These are phyloP conservation scores for Ophiostoma montium DNA, from an alignment of 2,329 filamentous ascomycete genomes.

Conservation along the genomic window DNA sequence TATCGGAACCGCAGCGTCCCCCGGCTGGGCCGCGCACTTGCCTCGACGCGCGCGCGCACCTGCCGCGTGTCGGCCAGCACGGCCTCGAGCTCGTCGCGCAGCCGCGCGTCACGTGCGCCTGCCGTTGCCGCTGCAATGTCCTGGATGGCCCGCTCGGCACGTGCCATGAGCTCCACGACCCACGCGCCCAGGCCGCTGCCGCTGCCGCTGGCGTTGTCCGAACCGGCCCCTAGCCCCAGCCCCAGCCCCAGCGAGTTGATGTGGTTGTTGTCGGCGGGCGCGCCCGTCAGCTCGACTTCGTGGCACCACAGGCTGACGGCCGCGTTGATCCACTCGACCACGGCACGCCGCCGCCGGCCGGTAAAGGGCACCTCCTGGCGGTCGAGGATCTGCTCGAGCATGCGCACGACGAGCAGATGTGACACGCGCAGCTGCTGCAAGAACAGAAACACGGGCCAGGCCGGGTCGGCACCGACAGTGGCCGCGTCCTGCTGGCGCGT, in stretches of 20 bases:
- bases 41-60: constrained; percentile 15
- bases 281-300: constrained; percentile 32
- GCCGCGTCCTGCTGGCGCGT: constrained; percentile 42
- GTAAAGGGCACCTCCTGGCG: constrained; percentile 46
- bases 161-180: constrained; percentile 34
- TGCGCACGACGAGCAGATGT: constrained; percentile 39
- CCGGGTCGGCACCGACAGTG: constrained; percentile 40
- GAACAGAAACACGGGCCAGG: constrained; percentile 44
- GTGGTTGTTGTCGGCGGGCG: constrained; percentile 17
- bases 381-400: constrained; percentile 43
- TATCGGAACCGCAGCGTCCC: constrained; percentile 10
- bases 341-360: constrained; percentile 31
- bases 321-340: constrained; percentile 41
- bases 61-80: constrained; percentile 13
- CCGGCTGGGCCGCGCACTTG: constrained; percentile 10
- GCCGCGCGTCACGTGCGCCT: constrained; percentile 18
- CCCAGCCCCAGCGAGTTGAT: not conserved
- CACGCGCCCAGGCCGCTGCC: constrained; percentile 25
- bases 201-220: no score
- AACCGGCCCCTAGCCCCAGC: no score
- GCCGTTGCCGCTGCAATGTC: constrained; percentile 22
- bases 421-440: constrained; percentile 39
- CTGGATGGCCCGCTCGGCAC: constrained; percentile 33
- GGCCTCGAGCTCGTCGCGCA: constrained; percentile 13
- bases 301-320: constrained; percentile 35